Conservation (phyloP, 2,329 filamentous ascomycete species). For the Uncinocarpus reesii region DNA sequence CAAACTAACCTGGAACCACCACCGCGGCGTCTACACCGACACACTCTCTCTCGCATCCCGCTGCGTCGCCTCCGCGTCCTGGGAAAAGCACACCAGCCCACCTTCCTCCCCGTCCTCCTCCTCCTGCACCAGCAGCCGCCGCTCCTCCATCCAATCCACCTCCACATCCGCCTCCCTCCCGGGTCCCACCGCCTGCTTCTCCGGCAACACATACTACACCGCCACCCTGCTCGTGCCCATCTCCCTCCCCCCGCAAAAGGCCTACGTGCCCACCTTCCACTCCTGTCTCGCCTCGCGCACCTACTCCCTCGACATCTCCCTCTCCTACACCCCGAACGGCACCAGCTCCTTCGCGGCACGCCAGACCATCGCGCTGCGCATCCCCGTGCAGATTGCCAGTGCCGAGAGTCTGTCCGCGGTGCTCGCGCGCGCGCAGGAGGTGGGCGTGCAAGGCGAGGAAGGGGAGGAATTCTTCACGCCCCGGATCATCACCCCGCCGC, state of each 20-base stretch:
- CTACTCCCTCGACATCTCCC: slow-evolving; percentile 51
- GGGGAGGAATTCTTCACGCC: slow-evolving; percentile 17
- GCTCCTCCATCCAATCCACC: slow-evolving; percentile 20
- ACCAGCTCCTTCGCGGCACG: slow-evolving; percentile 29
- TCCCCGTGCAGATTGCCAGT: slow-evolving; percentile 36
- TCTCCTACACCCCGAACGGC: slow-evolving; percentile 45
- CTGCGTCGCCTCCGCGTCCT: slow-evolving; percentile 48
- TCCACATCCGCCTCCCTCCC: slow-evolving; percentile 23
- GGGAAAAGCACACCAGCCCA: slow-evolving; percentile 42
- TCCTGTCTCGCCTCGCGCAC: slow-evolving; percentile 55
- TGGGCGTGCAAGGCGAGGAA: not conserved
- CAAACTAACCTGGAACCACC: slow-evolving; percentile 33
- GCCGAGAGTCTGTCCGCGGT: slow-evolving; percentile 10
- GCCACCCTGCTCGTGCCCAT: slow-evolving; percentile 54
- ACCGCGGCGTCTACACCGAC: slow-evolving; percentile 45
- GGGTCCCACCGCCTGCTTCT: slow-evolving; percentile 34
- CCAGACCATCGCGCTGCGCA: slow-evolving; percentile 32
- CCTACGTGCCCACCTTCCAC: slow-evolving; percentile 60
- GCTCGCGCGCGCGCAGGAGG: not conserved
- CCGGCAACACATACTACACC: slow-evolving; percentile 47
- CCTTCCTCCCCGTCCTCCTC: slow-evolving; percentile 19
- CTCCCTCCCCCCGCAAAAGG: slow-evolving; percentile 47
- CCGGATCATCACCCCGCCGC: slow-evolving; percentile 12
- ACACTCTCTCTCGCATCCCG: slow-evolving; percentile 45
- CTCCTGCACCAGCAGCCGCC: slow-evolving; percentile 23